Percentiles rank a stretch among this genome's conserved stretches.
These are phyloP conservation scores for Murraya koenigii DNA, from an alignment of 345 rosid genomes.

Conservation along the genomic window DNA sequence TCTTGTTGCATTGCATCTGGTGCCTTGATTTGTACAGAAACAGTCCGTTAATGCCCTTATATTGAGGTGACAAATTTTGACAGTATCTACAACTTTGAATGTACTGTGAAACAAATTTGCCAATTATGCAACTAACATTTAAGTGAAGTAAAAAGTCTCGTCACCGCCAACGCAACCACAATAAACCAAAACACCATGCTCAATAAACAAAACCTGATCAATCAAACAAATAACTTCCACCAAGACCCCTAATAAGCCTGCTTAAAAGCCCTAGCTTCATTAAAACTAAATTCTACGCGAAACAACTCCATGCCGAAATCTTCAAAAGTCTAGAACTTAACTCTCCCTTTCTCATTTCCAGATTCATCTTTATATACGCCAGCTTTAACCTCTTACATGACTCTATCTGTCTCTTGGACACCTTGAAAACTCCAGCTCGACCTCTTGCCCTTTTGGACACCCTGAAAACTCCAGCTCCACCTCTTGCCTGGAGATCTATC, in stretches of 20 bases:
- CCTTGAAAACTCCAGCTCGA: constrained; percentile 44
- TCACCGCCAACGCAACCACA: no score
- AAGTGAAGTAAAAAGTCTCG: no score
- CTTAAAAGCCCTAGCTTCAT: constrained; percentile 34
- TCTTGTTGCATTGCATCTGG: no score
- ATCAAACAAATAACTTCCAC: constrained; percentile 25
- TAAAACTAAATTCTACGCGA: constrained; percentile 44
- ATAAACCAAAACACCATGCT: no score
- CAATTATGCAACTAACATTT: no score
- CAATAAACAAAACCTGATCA: no score
- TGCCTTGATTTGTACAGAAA: no score
- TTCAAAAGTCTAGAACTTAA: constrained; percentile 40
- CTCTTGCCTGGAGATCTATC: constrained; percentile 73
- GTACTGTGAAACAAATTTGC: no score
- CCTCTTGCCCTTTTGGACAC: constrained; percentile 57
- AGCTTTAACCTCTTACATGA: constrained; percentile 50
- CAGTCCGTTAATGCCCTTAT: no score
- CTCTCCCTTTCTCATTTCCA: constrained; percentile 34
- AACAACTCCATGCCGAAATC: constrained; percentile 70
- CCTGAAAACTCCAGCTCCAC: constrained; percentile 41
- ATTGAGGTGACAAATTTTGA: no score
- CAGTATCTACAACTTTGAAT: no score
- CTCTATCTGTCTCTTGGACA: constrained; percentile 46
- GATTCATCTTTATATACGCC: constrained; percentile 58
- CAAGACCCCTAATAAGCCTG: constrained; percentile 33